Percentiles rank a stretch among this genome's conserved stretches.
Evolutionary conservation across 768 basidiomycete genomes (phyloP).

Genomic region (Lentinula aciculospora): DNA sequence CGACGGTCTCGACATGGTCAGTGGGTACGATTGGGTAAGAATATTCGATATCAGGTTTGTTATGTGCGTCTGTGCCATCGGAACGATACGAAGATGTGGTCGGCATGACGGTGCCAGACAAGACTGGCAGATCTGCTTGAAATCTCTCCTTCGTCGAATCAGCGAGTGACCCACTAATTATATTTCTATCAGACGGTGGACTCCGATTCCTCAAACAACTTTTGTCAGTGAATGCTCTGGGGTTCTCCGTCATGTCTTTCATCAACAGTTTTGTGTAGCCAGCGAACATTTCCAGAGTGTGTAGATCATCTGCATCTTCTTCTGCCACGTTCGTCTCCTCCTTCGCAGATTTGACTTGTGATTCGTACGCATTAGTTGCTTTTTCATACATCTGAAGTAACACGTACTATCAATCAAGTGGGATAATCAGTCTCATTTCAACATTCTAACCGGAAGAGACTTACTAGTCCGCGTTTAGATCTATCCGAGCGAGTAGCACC

Average conservation of each 20-base stretch:
- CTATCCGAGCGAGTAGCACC: background rate
- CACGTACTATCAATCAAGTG: background rate
- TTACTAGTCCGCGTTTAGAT: background rate
- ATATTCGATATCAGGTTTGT: background rate
- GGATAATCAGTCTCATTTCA: background rate
- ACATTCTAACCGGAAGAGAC: background rate
- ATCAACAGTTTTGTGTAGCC: background rate
- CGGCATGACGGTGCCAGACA: background rate
- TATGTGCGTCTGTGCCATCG: background rate
- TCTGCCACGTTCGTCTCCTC: background rate
- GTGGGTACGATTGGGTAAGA: background rate
- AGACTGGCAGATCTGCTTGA: background rate
- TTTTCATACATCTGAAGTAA: background rate
- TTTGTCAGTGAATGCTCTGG: background rate
- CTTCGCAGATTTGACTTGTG: background rate
- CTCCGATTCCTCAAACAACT: background rate
- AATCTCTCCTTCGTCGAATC: background rate
- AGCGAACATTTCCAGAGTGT: background rate
- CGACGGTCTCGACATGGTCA: background rate
- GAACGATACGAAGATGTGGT: background rate
- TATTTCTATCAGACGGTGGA: background rate
- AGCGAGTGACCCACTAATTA: background rate
- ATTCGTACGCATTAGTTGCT: background rate
- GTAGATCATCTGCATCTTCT: background rate
- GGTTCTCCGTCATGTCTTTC: background rate